phyloP scores from a whole-genome alignment of 228 moss, liverwort and hornwort species.

The Sphagnum fallax region DNA sequence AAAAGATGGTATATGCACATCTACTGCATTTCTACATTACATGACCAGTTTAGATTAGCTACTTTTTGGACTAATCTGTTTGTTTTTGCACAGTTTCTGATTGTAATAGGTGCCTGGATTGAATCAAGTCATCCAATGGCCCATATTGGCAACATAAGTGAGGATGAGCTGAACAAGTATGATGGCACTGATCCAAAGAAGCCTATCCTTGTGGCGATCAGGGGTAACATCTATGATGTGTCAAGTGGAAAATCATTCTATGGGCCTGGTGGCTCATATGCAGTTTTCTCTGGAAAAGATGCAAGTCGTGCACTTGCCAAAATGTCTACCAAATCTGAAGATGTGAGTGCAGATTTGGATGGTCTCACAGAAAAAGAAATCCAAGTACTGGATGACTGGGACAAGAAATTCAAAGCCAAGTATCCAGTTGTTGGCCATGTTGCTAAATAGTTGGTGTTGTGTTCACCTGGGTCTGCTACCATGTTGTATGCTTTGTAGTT shows the following conservation, averaged over 20 bases:
- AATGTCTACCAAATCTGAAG: constrained; percentile 81
- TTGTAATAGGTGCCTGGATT: too few relatives aligned
- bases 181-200: constrained; percentile 45
- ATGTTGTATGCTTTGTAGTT: too few relatives aligned
- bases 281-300: constrained; percentile 77
- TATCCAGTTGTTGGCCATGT: constrained; percentile 68
- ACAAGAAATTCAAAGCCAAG: constrained; percentile 74
- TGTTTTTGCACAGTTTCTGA: too few relatives aligned
- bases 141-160: constrained; percentile 30
- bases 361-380: constrained; percentile 71
- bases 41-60: too few relatives aligned
- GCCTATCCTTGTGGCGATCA: constrained; percentile 67
- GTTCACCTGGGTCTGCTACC: too few relatives aligned
- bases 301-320: constrained; percentile 79
- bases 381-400: constrained; percentile 75
- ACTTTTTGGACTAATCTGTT: too few relatives aligned
- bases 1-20: too few relatives aligned
- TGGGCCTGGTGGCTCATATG: constrained; percentile 72
- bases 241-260: constrained; percentile 66
- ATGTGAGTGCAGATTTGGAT: constrained; percentile 52
- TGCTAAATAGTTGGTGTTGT: background rate
- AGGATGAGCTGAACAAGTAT: constrained; percentile 54
- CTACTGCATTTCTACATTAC: too few relatives aligned
- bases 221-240: constrained; percentile 80
- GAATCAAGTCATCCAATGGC: constrained; percentile 11